Evolutionary conservation across 176 grass and related monocot genomes (phyloP), one percentile per base, ranked within the genome.

Genomic region (Pontederia paniculata): DNA sequence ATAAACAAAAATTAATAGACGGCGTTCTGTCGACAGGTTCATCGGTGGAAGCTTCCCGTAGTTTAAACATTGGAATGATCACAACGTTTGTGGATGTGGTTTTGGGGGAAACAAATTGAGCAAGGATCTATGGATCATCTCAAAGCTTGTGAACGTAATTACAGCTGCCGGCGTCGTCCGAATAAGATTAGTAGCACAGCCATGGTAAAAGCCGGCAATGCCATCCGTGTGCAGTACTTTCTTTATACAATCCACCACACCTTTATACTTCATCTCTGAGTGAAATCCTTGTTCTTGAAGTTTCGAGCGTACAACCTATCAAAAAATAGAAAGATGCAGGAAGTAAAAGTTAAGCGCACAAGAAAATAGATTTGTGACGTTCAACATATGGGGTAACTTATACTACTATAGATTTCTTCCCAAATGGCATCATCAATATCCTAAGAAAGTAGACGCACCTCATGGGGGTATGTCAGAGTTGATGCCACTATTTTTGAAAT

Each of bases 71-170:
- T 12, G 23, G 21, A 9, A 20, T 11, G 2, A 58, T 89, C 73
- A 80, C 43, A 95, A 67, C 3, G 70, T 66, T 25, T 95, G 81
- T 47, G 79, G 68, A 44, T 76, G 85, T 15, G 69, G 57, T 47
- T 80, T 79, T 13, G 76, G 70, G 49, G 85, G 76, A 47, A 73
- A 63, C 48, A 86, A 21, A 47, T 77, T 41, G 9, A 83, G 57
- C 62, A 90, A 76, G 69, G 73, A 86, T 60, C 90, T 79, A 63
- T 95, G 90, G 45, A 95, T 95, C 90, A 98, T 88, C 77, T 98
- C 93, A 9, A 91, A 98, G 66, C 86, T 98, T 50, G 93, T 98
- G 69, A 98, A 98, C 58, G 93, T 98, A 52, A 98, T 91, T 47
- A 88, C 93, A 68, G 93, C 93, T 20, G 93, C 93, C 43, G 93